These are phyloP conservation scores for Oxalis stricta DNA, from an alignment of 441 rosid genomes.

Conservation along the genomic window DNA sequence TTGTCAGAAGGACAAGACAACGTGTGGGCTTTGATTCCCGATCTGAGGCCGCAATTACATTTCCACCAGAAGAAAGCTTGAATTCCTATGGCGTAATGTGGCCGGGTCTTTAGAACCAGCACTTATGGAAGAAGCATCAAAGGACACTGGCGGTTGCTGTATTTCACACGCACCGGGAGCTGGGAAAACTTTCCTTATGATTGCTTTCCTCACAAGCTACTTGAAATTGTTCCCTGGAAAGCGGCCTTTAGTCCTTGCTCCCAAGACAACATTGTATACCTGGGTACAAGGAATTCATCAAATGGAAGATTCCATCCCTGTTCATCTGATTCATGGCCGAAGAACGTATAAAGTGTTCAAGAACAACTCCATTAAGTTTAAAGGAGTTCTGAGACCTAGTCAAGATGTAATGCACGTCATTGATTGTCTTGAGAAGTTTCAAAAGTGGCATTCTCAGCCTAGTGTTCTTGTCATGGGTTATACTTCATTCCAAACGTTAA, in stretches of 20 bases:
- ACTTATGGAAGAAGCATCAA: conserved; percentile 36
- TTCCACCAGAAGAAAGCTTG: conserved; percentile 75
- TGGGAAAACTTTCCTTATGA: conserved; percentile 85
- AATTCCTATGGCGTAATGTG: conserved; percentile 71
- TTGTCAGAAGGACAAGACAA: conserved; percentile 40
- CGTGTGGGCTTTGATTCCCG: conserved; percentile 78
- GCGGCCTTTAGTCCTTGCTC: conserved; percentile 83
- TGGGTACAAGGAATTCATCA: conserved; percentile 96
- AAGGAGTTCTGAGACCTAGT: conserved; percentile 55
- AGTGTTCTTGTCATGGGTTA: conserved; percentile 95
- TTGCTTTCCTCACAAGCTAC: conserved; percentile 86
- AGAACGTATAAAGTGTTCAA: conserved; percentile 43
- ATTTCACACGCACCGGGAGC: conserved; percentile 92
- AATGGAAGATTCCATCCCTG: conserved; percentile 88
- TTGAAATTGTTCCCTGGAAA: conserved; percentile 76
- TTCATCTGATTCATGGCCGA: conserved; percentile 79
- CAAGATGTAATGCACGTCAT: conserved; percentile 82
- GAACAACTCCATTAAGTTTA: conserved; percentile 18
- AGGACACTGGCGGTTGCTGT: conserved; percentile 70
- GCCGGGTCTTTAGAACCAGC: conserved; percentile 68
- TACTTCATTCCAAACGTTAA: conserved; percentile 74
- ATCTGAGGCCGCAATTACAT: conserved; percentile 48
- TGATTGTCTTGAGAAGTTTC: conserved; percentile 89
- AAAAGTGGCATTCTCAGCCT: conserved; percentile 87
- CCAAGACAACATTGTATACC: conserved; percentile 83